A percentile compares a stretch with the other conserved stretches of the same genome.
These are phyloP conservation scores for Mycocentrospora acerina DNA, from an alignment of 2,329 filamentous ascomycete species.

Conservation along the genomic window DNA sequence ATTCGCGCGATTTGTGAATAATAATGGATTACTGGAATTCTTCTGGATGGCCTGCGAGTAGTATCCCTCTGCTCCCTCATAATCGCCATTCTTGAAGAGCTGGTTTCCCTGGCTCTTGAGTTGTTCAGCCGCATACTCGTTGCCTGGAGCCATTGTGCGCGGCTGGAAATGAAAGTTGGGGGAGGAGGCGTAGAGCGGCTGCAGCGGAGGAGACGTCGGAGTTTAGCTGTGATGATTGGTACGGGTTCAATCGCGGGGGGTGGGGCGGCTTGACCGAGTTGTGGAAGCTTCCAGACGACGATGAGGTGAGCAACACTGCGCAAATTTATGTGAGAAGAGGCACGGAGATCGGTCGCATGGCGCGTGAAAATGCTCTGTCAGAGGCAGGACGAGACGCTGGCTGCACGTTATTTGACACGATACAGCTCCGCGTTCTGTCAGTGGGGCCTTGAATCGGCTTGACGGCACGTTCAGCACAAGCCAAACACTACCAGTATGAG, in stretches of 20 bases:
- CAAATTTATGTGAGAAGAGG: slow-evolving; percentile 3
- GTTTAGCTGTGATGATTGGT: slow-evolving; percentile 25
- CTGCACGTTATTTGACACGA: no score
- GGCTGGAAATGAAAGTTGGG: not conserved
- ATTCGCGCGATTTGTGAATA: slow-evolving; percentile 90
- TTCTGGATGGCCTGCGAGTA: slow-evolving; percentile 80
- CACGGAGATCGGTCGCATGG: no score
- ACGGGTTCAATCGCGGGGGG: slow-evolving; percentile 13
- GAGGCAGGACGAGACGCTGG: no score
- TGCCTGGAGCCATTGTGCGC: slow-evolving; percentile 27
- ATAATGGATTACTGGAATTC: slow-evolving; percentile 72
- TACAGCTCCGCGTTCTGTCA: no score
- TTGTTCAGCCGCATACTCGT: slow-evolving; percentile 47
- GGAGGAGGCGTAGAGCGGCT: slow-evolving; percentile 1
- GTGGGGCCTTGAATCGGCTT: no score
- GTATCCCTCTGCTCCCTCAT: slow-evolving; percentile 62
- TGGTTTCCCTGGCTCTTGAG: slow-evolving; percentile 60
- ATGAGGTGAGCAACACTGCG: slow-evolving; percentile 11
- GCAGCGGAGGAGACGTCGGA: slow-evolving; percentile 20
- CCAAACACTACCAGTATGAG: no score
- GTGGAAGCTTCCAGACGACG: slow-evolving; percentile 29
- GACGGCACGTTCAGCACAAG: no score
- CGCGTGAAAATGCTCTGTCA: no score
- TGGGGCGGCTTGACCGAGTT: slow-evolving; percentile 15
- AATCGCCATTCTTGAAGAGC: slow-evolving; percentile 67